Conservation (phyloP, 2,329 filamentous ascomycete genomes). For the Aureobasidium sp. region DNA sequence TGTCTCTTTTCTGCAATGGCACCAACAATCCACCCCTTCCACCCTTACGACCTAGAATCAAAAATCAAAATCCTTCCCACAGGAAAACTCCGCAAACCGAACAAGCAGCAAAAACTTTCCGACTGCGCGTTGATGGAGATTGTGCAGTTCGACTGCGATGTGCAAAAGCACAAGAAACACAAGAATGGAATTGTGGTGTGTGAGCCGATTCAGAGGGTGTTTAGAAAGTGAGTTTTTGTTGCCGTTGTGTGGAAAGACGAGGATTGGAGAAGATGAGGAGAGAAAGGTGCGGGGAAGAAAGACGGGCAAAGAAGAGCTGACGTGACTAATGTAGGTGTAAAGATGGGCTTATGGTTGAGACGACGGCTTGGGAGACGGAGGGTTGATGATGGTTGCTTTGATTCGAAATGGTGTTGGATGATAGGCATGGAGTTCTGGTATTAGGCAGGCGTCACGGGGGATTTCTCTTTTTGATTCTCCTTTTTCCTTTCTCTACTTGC, state of each 20-base stretch:
- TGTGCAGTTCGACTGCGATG: conserved; percentile 54
- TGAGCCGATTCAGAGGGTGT: conserved; percentile 48
- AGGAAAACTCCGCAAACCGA: conserved; percentile 44
- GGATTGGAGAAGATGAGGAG: background rate
- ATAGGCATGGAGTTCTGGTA: background rate
- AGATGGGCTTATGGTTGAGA: conserved; percentile 51
- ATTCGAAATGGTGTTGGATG: background rate
- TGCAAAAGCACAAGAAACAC: conserved; percentile 33
- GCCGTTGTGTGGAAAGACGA: background rate
- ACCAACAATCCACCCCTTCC: conserved; percentile 46
- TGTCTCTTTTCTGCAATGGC: conserved; percentile 37
- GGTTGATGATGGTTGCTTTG: background rate
- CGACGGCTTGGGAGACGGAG: conserved; percentile 47
- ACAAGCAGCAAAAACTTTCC: conserved; percentile 38
- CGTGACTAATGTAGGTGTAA: conserved; percentile 33
- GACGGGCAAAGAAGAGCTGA: background rate
- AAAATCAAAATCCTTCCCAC: conserved; percentile 43
- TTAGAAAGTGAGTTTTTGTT: conserved; percentile 43
- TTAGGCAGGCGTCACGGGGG: background rate
- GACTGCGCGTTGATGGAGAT: conserved; percentile 51
- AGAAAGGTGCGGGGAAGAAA: background rate
- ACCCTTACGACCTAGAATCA: conserved; percentile 40
- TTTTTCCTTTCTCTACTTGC: background rate
- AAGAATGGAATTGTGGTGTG: conserved; percentile 39
- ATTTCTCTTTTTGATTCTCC: background rate